phyloP scores from a whole-genome alignment of 371 early-diverging fungal species.

The Mortierella sp. region DNA sequence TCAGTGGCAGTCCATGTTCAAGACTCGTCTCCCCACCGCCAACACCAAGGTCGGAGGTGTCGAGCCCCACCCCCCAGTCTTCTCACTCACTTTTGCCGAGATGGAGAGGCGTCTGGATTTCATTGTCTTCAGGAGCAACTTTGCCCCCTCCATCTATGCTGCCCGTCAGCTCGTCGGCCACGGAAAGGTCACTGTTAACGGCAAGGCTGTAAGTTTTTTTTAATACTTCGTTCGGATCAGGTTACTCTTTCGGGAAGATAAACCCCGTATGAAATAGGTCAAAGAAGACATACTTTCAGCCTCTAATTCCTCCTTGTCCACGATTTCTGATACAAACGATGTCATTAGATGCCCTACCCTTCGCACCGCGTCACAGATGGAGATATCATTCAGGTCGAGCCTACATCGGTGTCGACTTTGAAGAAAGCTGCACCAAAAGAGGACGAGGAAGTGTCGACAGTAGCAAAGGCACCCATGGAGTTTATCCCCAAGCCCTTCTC shows the following conservation, averaged over 20 bases:
- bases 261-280: background rate
- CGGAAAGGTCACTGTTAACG: slow-evolving; percentile 94
- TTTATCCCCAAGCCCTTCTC: slow-evolving; percentile 87
- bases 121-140: slow-evolving; percentile 92
- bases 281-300: background rate
- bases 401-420: slow-evolving; percentile 82
- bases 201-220: slow-evolving; percentile 76
- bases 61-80: slow-evolving; percentile 81
- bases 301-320: background rate
- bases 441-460: slow-evolving; percentile 60
- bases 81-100: slow-evolving; percentile 89
- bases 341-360: slow-evolving; percentile 73
- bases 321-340: background rate
- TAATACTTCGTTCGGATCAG: background rate
- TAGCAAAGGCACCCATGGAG: slow-evolving; percentile 64
- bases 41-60: slow-evolving; percentile 65
- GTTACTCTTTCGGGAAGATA: no score
- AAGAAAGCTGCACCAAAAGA: slow-evolving; percentile 56
- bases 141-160: slow-evolving; percentile 87
- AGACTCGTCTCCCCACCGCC: slow-evolving; percentile 80
- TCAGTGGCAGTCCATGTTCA: slow-evolving; percentile 84
- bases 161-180: slow-evolving; percentile 89
- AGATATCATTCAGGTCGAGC: slow-evolving; percentile 91
- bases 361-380: slow-evolving; percentile 90
- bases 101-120: slow-evolving; percentile 95